Conservation (phyloP, 768 basidiomycete genomes). For the Mycena latifolia region DNA sequence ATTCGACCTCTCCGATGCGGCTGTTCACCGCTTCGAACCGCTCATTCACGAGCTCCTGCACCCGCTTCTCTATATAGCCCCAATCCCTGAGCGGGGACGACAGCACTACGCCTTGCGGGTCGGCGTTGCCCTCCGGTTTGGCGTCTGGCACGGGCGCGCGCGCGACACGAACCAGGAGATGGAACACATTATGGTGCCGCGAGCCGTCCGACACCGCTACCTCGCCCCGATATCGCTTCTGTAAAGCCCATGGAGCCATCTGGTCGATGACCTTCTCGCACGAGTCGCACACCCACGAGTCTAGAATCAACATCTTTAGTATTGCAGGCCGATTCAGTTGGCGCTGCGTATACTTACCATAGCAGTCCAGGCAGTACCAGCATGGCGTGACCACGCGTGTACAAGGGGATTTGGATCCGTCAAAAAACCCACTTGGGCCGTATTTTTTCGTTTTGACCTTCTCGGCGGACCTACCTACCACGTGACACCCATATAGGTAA, state of each 20-base stretch:
- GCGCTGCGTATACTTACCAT: neutral
- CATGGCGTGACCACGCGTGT: slow-evolving; percentile 5
- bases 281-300: slow-evolving; percentile 24
- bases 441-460: no score
- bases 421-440: no score
- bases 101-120: neutral
- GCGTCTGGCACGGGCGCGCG: neutral
- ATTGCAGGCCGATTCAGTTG: no score
- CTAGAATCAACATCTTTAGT: neutral
- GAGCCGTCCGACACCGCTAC: neutral
- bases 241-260: slow-evolving; percentile 15
- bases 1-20: slow-evolving; percentile 11
- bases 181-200: slow-evolving; percentile 6
- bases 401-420: no score
- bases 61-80: slow-evolving; percentile 14
- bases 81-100: slow-evolving; percentile 2
- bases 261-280: slow-evolving; percentile 20
- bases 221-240: slow-evolving; percentile 16
- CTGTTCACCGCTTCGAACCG: slow-evolving; percentile 18
- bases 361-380: slow-evolving; percentile 24
- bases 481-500: no score
- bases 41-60: slow-evolving; percentile 15
- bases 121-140: neutral
- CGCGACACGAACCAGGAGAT: slow-evolving; percentile 11
- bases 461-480: no score